Evolutionary conservation across 2,329 filamentous ascomycete genomes (phyloP).

Genomic region (Aspergillus hortae): DNA sequence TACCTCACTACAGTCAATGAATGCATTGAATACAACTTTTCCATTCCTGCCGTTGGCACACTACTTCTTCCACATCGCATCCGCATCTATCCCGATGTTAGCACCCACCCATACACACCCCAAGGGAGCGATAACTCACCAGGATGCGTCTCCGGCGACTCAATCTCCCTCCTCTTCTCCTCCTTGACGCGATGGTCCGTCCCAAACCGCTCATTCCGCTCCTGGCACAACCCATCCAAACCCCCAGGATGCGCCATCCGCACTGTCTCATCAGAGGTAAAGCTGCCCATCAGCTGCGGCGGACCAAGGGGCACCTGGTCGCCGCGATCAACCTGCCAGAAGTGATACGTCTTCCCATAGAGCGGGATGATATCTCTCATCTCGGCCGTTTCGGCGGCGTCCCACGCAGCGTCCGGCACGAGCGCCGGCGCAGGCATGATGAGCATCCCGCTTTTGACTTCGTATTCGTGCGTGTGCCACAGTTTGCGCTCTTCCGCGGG

Average conservation of each 20-base stretch:
- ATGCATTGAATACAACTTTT: not conserved
- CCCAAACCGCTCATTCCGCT: slow-evolving; percentile 54
- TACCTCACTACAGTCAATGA: not conserved
- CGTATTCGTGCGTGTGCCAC: slow-evolving; percentile 69
- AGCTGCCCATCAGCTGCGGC: slow-evolving; percentile 64
- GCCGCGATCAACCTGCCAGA: slow-evolving; percentile 80
- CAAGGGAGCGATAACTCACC: slow-evolving; percentile 23
- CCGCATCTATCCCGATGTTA: slow-evolving; percentile 27
- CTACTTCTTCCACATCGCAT: slow-evolving; percentile 24
- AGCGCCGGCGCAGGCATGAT: slow-evolving; percentile 37
- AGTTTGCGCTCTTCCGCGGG: slow-evolving; percentile 65
- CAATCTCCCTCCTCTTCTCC: slow-evolving; percentile 52
- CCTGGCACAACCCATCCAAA: slow-evolving; percentile 40
- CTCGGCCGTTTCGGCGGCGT: slow-evolving; percentile 71
- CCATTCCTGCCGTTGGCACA: not conserved
- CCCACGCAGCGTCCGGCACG: slow-evolving; percentile 61
- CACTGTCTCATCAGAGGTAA: slow-evolving; percentile 29
- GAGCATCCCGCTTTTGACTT: slow-evolving; percentile 44
- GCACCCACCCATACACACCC: not conserved
- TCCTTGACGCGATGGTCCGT: slow-evolving; percentile 52
- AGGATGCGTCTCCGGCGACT: slow-evolving; percentile 25
- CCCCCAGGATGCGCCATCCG: slow-evolving; percentile 21
- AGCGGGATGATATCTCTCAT: slow-evolving; percentile 72
- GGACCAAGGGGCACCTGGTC: slow-evolving; percentile 60
- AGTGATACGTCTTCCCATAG: slow-evolving; percentile 81